Evolutionary conservation across 2,329 filamentous ascomycete species (phyloP).

Genomic region (Mollisia scopiformis): DNA sequence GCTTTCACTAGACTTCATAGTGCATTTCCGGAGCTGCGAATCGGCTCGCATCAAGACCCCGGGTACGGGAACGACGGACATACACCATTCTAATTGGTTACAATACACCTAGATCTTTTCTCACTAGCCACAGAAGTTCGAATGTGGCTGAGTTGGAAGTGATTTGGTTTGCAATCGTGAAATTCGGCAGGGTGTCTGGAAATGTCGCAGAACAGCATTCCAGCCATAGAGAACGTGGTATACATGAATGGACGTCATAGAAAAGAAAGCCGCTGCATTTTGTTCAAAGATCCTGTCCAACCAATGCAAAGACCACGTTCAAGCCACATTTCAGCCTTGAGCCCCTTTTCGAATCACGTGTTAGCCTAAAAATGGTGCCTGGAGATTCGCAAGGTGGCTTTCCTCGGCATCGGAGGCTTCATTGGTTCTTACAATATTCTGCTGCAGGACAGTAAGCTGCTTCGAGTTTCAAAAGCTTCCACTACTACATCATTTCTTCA

Average conservation of each 20-base stretch:
- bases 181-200: neutral
- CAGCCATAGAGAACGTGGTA: neutral
- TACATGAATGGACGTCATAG: neutral
- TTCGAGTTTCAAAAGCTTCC: slow-evolving; percentile 1
- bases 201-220: neutral
- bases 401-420: neutral
- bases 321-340: neutral
- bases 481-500: slow-evolving; percentile 1
- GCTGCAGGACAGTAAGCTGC: slow-evolving; percentile 5
- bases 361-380: neutral
- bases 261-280: neutral
- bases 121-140: neutral
- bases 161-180: neutral
- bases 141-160: neutral
- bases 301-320: neutral
- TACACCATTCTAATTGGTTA: neutral
- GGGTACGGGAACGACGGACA: neutral
- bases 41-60: neutral
- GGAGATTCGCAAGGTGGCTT: neutral
- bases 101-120: too few species aligned
- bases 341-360: neutral
- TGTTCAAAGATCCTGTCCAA: neutral
- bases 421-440: neutral
- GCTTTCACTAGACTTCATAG: neutral
- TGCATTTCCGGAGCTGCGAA: neutral